Evolutionary conservation across 768 basidiomycete species (phyloP), one percentile per base, ranked within the genome.

Genomic region (Lyophyllum decastes): DNA sequence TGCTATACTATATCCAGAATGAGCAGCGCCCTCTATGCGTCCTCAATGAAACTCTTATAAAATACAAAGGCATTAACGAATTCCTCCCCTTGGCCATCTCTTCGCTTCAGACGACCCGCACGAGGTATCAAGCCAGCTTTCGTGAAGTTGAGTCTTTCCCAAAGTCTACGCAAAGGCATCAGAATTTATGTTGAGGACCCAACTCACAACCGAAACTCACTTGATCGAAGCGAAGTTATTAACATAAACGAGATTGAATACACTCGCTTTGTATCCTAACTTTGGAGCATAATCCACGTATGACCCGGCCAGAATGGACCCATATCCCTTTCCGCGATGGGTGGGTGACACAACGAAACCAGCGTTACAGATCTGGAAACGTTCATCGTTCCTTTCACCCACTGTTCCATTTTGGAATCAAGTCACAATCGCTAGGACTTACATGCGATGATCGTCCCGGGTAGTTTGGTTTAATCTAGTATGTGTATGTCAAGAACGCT

Each of bases 161-260:
- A 98, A 26, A 97, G 78, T 64, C 89, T 67, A 22, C 26, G 10
- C 14, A 24, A 34, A 38, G 22, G 17, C 26, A 52, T 35, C 17
- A 40, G 43, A 17, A 58, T 30, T 24, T 5, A 27, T 30, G 47
- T 26, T 19, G 30, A 24, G 45, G 25, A 30, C 47, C 24, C 30
- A 44, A 21, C 50, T 24, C 56, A 57, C 34, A 54, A 17, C n/a
- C 8, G 49, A 48, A 38, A 70, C 79, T 64, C 59, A 87, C 89
- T 77, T 82, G 58, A 88, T 69, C 44, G 88, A 89, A 17, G 93
- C 92, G 44, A 73, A 65, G 73, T 96, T 97, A 69, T 88, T 92
- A 24, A 86, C 84, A 70, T 90, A 96, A 35, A 97, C 94, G 43
- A 97, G 81, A 70, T 97, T 96, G 79, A 97, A 96, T 24, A 96